These are phyloP conservation scores for Heliamphora exappendiculata DNA, from an alignment of 148 eudicot species.

Conservation along the genomic window DNA sequence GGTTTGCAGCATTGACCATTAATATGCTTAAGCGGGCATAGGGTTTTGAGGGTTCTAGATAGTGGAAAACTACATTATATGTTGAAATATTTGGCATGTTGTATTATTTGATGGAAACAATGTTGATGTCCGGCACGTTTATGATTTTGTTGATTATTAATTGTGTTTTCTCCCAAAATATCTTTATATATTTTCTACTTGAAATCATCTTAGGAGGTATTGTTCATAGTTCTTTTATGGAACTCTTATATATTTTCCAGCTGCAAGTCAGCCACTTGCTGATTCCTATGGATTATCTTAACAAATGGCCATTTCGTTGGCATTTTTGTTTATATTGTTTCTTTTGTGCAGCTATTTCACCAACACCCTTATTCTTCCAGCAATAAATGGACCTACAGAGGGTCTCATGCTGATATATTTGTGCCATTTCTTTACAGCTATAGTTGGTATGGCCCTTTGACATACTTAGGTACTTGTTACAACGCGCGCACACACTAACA, in stretches of 20 bases:
- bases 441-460: conserved; percentile 55
- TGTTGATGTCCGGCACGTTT: too few species aligned
- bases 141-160: too few species aligned
- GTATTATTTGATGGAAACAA: too few species aligned
- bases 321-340: background rate
- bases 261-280: too few species aligned
- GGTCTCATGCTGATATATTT: conserved; percentile 90
- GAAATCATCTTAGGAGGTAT: background rate
- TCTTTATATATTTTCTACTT: background rate
- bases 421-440: conserved; percentile 73
- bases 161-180: too few species aligned
- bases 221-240: background rate
- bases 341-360: conserved; percentile 71
- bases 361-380: conserved; percentile 89
- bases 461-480: background rate
- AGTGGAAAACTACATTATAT: background rate
- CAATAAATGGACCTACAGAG: conserved; percentile 91
- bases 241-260: too few species aligned
- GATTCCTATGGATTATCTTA: too few species aligned
- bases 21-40: background rate
- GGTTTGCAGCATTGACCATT: background rate
- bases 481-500: background rate
- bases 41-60: background rate
- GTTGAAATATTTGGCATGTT: background rate
- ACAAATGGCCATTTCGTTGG: background rate